Conservation (phyloP, 2,329 filamentous ascomycete species). For the Colletotrichum australisinense region DNA sequence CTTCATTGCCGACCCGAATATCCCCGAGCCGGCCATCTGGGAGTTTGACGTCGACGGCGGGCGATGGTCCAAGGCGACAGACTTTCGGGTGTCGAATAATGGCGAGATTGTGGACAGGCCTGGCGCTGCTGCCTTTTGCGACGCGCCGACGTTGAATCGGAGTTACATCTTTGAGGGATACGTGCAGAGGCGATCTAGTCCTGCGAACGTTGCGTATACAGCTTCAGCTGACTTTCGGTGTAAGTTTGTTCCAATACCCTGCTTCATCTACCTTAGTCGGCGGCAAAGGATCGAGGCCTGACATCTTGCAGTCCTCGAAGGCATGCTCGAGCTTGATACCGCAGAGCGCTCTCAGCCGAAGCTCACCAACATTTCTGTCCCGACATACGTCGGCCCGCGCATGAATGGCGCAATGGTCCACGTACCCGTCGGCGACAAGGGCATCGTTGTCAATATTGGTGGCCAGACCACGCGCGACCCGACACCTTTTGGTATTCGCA, state of each 20-base stretch:
- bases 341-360: constrained; percentile 19
- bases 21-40: constrained; percentile 27
- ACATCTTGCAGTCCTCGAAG: constrained; percentile 27
- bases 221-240: constrained; percentile 28
- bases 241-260: background rate
- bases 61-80: constrained; percentile 10
- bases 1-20: constrained; percentile 16
- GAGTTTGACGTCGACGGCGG: constrained; percentile 22
- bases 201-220: constrained; percentile 30
- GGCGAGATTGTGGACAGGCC: constrained; percentile 30
- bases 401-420: constrained; percentile 40
- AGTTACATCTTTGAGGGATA: constrained; percentile 38
- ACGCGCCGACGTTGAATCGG: constrained; percentile 31
- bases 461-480: constrained; percentile 33
- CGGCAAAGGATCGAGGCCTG: background rate
- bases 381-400: constrained; percentile 35
- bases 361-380: constrained; percentile 38
- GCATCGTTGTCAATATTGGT: constrained; percentile 35
- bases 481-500: constrained; percentile 23
- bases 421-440: constrained; percentile 35
- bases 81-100: constrained; percentile 26
- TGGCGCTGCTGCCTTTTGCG: constrained; percentile 36
- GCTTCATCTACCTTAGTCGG: background rate
- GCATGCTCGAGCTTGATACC: constrained; percentile 37
- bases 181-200: constrained; percentile 31